phyloP scores from a whole-genome alignment of 768 basidiomycete genomes.

The Mrakia gelida region DNA sequence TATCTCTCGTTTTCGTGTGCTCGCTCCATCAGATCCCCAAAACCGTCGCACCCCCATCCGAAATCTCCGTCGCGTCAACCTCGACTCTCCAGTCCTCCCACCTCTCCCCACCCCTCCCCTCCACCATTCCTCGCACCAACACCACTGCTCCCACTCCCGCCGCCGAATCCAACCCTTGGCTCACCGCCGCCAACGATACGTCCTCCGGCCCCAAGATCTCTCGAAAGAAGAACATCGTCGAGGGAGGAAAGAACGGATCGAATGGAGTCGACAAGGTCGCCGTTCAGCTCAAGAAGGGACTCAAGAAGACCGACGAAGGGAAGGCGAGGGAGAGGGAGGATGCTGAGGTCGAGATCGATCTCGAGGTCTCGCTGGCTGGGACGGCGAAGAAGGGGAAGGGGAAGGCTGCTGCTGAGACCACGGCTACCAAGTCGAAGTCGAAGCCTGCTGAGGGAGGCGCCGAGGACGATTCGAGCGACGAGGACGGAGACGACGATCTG shows the following conservation, averaged over 20 bases:
- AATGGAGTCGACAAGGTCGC: slow-evolving; percentile 32
- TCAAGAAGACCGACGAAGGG: slow-evolving; percentile 56
- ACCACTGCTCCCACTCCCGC: slow-evolving; percentile 34
- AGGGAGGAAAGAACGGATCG: slow-evolving; percentile 46
- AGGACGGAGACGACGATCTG: slow-evolving; percentile 60
- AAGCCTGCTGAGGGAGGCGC: slow-evolving; percentile 43
- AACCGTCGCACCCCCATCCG: slow-evolving; percentile 22
- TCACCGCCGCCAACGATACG: slow-evolving; percentile 48
- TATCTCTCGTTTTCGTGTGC: background rate
- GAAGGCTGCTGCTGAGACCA: background rate
- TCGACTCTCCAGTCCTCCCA: slow-evolving; percentile 58
- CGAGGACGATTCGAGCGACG: slow-evolving; percentile 56
- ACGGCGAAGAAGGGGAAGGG: slow-evolving; percentile 36
- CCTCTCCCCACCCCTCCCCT: slow-evolving; percentile 11
- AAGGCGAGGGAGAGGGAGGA: slow-evolving; percentile 65
- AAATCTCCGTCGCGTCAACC: slow-evolving; percentile 60
- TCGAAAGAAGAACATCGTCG: slow-evolving; percentile 68
- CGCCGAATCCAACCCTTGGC: slow-evolving; percentile 72
- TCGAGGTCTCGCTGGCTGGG: slow-evolving; percentile 37
- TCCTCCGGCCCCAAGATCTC: slow-evolving; percentile 48
- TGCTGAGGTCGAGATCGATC: slow-evolving; percentile 70
- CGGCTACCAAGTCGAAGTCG: slow-evolving; percentile 31
- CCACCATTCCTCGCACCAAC: slow-evolving; percentile 37
- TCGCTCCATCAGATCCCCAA: slow-evolving; percentile 1
- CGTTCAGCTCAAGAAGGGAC: slow-evolving; percentile 26